Evolutionary conservation across 768 basidiomycete species (phyloP), one percentile per base, ranked within the genome.

Genomic region (Dentipellis sp.): DNA sequence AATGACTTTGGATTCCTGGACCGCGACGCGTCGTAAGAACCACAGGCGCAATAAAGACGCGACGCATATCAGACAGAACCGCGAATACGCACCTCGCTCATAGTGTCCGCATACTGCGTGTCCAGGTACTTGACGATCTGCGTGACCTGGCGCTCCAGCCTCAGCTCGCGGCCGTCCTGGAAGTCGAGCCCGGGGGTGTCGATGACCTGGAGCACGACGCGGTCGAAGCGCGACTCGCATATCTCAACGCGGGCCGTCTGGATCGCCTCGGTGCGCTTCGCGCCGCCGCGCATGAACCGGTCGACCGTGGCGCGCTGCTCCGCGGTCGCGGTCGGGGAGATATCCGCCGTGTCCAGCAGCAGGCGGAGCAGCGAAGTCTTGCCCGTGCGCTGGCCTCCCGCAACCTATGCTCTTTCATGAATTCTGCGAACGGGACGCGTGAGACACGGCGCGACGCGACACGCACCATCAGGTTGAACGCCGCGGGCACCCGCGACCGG

Each of bases 131-230:
- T 89, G 64, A 92, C 77, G 36, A 94, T 72, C 10, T 70, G 63
- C 37, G 82, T 83, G 16, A 93, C 86, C 67, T 90, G 87, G 54
- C 86, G 78, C 64, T 93, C 91, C 54, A 93, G 76, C 67, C 78
- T 82, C 58, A 94, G 71, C 68, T 91, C 90, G 59, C 76, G 79
- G 37, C 88, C 85, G 51, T 80, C 76, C 45, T 75, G 63, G 66
- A 90, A 91, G 65, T 91, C 89, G 51, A 92, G 71, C 5, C 91
- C 91, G 29, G 91, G 91, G 1, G 91, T 93, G 63, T 94, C 91
- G 59, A 90, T 86, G 56, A 89, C 87, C 12, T 86, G 86, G 62
- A 94, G 78, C 21, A 85, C 68, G 48, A 93, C 74, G 38, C 91
- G 77, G 67, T 93, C 91, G 63, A 83, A 86, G 60, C 83, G 81